Evolutionary conservation across 805 yeast genomes (phyloP), one percentile per base, ranked within the genome.

Genomic region (Monosporozyma yasuniensis): DNA sequence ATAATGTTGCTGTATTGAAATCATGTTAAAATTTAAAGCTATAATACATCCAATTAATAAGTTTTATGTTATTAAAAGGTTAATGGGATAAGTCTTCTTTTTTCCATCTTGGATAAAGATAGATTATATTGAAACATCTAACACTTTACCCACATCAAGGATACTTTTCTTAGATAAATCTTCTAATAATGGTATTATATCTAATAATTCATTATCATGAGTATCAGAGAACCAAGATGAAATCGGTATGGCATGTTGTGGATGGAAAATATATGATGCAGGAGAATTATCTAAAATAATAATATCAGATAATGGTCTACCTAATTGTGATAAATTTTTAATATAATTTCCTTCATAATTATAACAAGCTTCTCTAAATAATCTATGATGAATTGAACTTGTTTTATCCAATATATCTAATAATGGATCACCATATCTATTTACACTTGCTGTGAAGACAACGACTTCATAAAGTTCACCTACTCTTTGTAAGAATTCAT

Each of bases 191-290:
- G 98, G 99, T 49, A 93, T 71, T 68, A 93, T 79, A 68, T 93
- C 99, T 54, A 87, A 68, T 60, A 93, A 75, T 73, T 93, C 99
- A 65, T 90, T 90, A 67, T 93, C 99, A 67, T 93, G 99, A 27
- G 93, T 81, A 69, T 93, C 99, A 57, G 96, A 87, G 74, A 93
- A 93, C 99, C 99, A 93, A 66, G 93, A 83, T 56, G 96, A 87
- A 27, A 93, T 87, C 22, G 99, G 99, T 27, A 93, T 84, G 8
- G 98, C 95, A 71, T 93, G 96, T 67, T 88, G 95, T 19, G 99
- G 99, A 65, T 93, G 98, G 74, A 93, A 87, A 50, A 91, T 83
- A 68, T 93, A 93, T n/a, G 96, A 87, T 3, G 98, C 96, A 1
- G 99, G 98, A 2, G 98, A 90, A 68, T 93, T 93, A 72, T 93